These are phyloP conservation scores for Astrocystis sublimbata DNA, from an alignment of 495 filamentous ascomycete genomes.

Conservation along the genomic window DNA sequence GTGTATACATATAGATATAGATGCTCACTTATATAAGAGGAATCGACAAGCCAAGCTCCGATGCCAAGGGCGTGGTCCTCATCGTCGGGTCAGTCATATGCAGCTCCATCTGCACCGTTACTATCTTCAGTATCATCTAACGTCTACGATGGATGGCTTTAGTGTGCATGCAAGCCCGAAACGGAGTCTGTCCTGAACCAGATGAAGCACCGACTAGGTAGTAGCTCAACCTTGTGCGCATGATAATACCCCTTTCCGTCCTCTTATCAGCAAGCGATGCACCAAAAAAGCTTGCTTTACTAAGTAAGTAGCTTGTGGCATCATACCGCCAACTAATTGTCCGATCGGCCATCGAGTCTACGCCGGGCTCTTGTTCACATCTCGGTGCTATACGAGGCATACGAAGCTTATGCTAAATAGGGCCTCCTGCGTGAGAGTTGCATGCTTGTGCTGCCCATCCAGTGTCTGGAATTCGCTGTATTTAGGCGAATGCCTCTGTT, in stretches of 20 bases:
- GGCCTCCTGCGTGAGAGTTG: constrained; percentile 5
- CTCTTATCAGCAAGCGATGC: constrained; percentile 7
- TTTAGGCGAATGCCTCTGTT: not conserved
- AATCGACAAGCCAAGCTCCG: constrained; percentile 13
- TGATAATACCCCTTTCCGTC: not conserved
- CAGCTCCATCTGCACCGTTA: constrained; percentile 2
- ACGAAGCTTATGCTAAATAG: not conserved
- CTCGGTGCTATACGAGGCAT: constrained; percentile 9
- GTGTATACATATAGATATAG: too few species aligned
- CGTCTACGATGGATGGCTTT: too few species aligned
- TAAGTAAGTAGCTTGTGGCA: too few species aligned
- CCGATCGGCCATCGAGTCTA: not conserved
- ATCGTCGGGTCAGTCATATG: constrained; percentile 8
- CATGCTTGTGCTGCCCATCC: constrained; percentile 3
- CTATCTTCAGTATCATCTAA: constrained; percentile 1
- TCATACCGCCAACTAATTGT: not conserved
- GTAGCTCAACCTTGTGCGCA: not conserved
- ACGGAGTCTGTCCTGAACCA: too few species aligned
- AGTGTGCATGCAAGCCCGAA: too few species aligned
- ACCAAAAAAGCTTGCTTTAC: not conserved
- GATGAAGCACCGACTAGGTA: too few species aligned
- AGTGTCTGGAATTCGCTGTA: not conserved
- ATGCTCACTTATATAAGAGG: too few species aligned
- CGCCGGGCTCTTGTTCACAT: not conserved
- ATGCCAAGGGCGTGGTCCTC: constrained; percentile 11